Evolutionary conservation across 2,329 filamentous ascomycete species (phyloP), one percentile per base, ranked within the genome.

Genomic region (Neopestalotiopsis sp.): DNA sequence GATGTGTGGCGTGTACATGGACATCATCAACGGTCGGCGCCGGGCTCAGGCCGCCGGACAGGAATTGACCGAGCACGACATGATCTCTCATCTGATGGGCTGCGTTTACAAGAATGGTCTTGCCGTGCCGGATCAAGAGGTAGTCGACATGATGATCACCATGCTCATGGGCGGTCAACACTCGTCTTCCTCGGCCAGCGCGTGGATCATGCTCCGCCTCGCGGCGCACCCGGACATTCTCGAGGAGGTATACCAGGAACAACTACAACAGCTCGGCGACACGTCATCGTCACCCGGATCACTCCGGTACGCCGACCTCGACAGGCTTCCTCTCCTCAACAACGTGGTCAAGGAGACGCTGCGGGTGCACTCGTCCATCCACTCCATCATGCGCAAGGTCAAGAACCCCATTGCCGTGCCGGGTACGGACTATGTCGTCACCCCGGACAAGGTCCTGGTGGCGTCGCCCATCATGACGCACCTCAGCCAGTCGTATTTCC

Each of bases 141-240:
- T 95, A 65, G 92, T 92, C 0, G 90, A 94, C 80, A 93, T 95
- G 86, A 94, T 95, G 93, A 95, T 95, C 76, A 92, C 92, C 0
- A 86, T 95, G 17, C 86, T 95, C 65, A 95, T 96, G 92, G 93
- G 91, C 12, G 93, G 93, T 65, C 93, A 96, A 77, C 93, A 95
- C 82, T 92, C 91, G 1, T 94, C 92, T 0, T 91, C 92, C 5
- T 91, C 92, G 0, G 92, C 91, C n/a, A 90, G 90, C 73, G 87
- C 91, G 9, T 95, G 92, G 92, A 93, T 94, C 72, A 82, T 95
- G 73, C 85, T 95, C 13, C 91, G 90, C 63, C 86, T 95, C 2
- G 92, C 93, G 10, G 87, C 90, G 1, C 85, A 90, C 17, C 92
- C 92, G 0, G 87, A 92, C 32, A 87, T 94, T 68, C 81, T 89